Evolutionary conservation across 2,329 filamentous ascomycete genomes (phyloP).

Genomic region (Nothophaeocryptopus gaeumannii): DNA sequence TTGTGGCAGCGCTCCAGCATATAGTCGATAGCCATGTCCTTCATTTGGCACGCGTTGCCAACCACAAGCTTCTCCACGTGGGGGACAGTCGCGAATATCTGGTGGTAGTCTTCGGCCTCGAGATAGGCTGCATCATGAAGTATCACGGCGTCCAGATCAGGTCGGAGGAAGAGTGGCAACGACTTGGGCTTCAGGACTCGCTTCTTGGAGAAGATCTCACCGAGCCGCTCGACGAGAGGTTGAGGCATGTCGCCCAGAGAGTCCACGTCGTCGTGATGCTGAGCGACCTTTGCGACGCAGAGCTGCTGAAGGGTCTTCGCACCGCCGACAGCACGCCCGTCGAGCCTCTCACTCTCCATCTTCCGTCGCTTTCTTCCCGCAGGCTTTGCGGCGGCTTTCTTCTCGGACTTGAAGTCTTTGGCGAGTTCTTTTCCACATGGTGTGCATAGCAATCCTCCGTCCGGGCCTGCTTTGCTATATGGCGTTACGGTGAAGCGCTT

Average conservation of each 20-base stretch:
- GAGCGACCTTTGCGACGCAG: conserved; percentile 62
- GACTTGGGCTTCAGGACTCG: conserved; percentile 55
- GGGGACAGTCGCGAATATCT: conserved; percentile 74
- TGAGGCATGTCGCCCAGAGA: conserved; percentile 63
- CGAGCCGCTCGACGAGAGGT: conserved; percentile 55
- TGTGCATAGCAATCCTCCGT: conserved; percentile 81
- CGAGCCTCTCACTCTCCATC: conserved; percentile 77
- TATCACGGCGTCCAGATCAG: conserved; percentile 55
- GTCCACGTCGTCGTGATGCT: conserved; percentile 62
- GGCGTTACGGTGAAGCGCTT: conserved; percentile 92
- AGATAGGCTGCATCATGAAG: conserved; percentile 67
- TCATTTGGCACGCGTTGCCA: conserved; percentile 86
- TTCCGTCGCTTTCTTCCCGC: conserved; percentile 66
- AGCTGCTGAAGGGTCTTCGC: conserved; percentile 66
- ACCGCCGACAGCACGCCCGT: conserved; percentile 65
- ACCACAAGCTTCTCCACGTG: conserved; percentile 69
- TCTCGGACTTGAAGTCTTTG: conserved; percentile 61
- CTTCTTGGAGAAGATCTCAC: conserved; percentile 63
- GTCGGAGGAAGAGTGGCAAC: conserved; percentile 50
- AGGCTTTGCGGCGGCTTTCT: conserved; percentile 57
- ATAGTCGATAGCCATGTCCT: conserved; percentile 78
- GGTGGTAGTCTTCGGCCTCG: conserved; percentile 70
- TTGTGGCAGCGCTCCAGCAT: conserved; percentile 67
- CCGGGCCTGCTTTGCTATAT: conserved; percentile 76
- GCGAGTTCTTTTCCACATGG: conserved; percentile 74